Evolutionary conservation across 2,329 filamentous ascomycete species (phyloP), one percentile per base, ranked within the genome.

Genomic region (Zymoseptoria passerinii): DNA sequence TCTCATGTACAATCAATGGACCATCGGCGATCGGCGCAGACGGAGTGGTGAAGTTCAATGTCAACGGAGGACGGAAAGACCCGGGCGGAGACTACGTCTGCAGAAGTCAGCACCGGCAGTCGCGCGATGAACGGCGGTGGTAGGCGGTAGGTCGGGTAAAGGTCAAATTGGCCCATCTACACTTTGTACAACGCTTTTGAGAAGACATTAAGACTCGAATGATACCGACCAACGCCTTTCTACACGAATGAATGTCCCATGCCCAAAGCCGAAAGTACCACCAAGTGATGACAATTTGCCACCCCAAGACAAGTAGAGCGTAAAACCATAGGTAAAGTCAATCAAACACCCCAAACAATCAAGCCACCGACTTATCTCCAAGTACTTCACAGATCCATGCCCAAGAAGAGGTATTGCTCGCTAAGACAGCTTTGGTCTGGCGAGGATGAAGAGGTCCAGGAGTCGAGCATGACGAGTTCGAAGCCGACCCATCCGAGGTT

Each of bases 401-500:
- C 85, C 80, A 96, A 84, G 72, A 95, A 90, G 59, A 96, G 74
- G 92, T 92, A 96, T 68, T 80, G 80, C 55, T 85, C 77, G 76
- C 90, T 95, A 54, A 88, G 84, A 60, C 68, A 68, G 55, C 86
- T 81, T 63, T 88, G 83, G 52, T 75, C 76, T 52, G 73, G 72
- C 48, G 80, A 78, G 2, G 35, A 44, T n/a, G 35, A 44, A 44
- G 35, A 44, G 10, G 63, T 51, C 87, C 90, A 96, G 66, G 84
- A 82, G 66, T 91, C 86, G 50, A 96, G 80, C 23, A 89, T 92
- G 53, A 84, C 85, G 65, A 92, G 81, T 70, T 89, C 88, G 71
- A 96, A 96, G 57, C 92, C 92, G 64, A 95, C 92, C 92, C 92
- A 96, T 72, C 91, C 89, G 54, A 96, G 82, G 68, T 90, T 92